These are phyloP conservation scores for Termitomyces bulborhizus DNA, from an alignment of 768 basidiomycete species.

Conservation along the genomic window DNA sequence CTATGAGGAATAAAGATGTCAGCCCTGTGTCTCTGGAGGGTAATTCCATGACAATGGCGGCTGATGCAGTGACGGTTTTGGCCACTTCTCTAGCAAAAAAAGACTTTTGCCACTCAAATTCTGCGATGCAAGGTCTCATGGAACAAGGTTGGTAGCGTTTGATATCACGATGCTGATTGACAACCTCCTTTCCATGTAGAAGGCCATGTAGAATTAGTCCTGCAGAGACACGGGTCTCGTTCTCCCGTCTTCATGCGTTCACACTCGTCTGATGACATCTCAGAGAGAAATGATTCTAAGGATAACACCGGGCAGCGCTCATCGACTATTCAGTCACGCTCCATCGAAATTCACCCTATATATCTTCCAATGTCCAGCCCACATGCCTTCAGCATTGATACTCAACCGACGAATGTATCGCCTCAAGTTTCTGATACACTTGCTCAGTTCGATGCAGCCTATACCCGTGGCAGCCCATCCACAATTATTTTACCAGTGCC, in stretches of 20 bases:
- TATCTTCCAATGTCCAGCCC: conserved; percentile 31
- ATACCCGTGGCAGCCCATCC: conserved; percentile 31
- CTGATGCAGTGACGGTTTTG: conserved; percentile 20
- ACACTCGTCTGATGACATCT: neutral
- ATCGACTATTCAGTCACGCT: neutral
- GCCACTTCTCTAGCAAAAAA: conserved; percentile 22
- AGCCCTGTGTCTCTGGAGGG: conserved; percentile 15
- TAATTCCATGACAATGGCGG: conserved; percentile 20
- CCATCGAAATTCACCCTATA: conserved; percentile 23
- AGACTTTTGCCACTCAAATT: conserved; percentile 24
- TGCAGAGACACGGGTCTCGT: conserved; percentile 32
- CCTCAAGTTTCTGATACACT: conserved; percentile 20
- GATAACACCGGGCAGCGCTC: neutral
- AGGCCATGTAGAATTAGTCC: conserved; percentile 50
- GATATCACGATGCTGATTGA: too few species aligned
- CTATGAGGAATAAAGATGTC: conserved; percentile 12
- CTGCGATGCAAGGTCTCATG: conserved; percentile 62
- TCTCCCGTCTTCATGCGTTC: conserved; percentile 17
- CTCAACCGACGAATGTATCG: conserved; percentile 16
- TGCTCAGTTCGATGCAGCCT: conserved; percentile 31
- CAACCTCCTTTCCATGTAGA: conserved; percentile 24
- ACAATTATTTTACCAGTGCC: conserved; percentile 28
- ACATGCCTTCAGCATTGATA: conserved; percentile 24
- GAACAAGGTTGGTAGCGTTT: conserved; percentile 40
- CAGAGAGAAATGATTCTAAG: neutral